A percentile compares a stretch with the other conserved stretches of the same genome.
phyloP scores from a whole-genome alignment of 2,329 filamentous ascomycete genomes.

The Arthrinium phaeospermum region DNA sequence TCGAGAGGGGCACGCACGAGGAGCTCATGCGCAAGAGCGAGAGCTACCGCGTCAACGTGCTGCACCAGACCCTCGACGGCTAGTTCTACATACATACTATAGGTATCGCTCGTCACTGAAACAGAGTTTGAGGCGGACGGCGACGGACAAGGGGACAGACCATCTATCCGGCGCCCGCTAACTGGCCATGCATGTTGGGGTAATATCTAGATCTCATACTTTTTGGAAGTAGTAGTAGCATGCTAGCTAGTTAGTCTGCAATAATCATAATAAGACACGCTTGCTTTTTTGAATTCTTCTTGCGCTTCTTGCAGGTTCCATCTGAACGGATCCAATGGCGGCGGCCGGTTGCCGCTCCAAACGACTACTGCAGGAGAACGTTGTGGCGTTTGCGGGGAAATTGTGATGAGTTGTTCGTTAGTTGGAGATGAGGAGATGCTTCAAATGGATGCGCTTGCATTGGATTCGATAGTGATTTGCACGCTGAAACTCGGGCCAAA shows the following conservation, averaged over 20 bases:
- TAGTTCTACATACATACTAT: constrained; percentile 17
- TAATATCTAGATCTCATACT: not conserved
- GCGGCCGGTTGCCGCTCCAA: not conserved
- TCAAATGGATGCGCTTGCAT: not conserved
- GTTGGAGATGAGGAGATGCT: not conserved
- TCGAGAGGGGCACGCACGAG: constrained; percentile 58
- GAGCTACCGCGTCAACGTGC: constrained; percentile 56
- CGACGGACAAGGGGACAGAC: not conserved
- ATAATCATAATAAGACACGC: not conserved
- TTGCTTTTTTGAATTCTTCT: not conserved
- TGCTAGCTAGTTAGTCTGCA: not conserved
- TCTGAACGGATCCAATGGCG: not conserved
- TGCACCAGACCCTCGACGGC: constrained; percentile 53
- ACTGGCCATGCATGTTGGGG: not conserved
- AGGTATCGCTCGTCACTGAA: not conserved
- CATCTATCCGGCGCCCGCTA: not conserved
- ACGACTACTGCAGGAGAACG: constrained; percentile 2
- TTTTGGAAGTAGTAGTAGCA: not conserved
- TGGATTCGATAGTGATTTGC: not conserved
- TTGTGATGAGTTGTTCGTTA: constrained; percentile 3
- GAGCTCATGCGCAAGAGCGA: constrained; percentile 60
- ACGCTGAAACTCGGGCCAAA: not conserved
- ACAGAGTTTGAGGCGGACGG: not conserved
- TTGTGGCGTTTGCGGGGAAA: constrained; percentile 15
- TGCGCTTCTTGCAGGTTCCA: not conserved